phyloP scores from a whole-genome alignment of 768 basidiomycete genomes.

The Hortiboletus flavorubellus region DNA sequence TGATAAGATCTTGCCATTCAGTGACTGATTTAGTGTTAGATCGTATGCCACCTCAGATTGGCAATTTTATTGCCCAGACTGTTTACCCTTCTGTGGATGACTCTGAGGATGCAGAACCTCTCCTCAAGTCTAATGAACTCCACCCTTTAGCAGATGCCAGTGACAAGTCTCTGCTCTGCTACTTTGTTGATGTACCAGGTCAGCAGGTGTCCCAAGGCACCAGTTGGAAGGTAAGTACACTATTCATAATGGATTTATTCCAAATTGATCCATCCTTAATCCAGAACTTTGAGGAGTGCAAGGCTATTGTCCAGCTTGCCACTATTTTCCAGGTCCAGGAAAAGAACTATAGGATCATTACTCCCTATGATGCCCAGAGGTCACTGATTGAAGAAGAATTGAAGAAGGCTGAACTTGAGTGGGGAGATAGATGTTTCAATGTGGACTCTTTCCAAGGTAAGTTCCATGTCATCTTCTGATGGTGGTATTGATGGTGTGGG shows the following conservation, averaged over 20 bases:
- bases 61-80: conserved; percentile 62
- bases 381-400: conserved; percentile 54
- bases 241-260: background rate
- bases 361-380: conserved; percentile 78
- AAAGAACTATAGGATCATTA: conserved; percentile 63
- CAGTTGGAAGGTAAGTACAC: conserved; percentile 38
- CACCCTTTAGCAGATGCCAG: conserved; percentile 45
- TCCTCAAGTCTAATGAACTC: conserved; percentile 48
- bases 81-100: conserved; percentile 52
- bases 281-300: conserved; percentile 61
- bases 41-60: conserved; percentile 82
- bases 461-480: conserved; percentile 8
- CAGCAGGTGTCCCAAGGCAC: conserved; percentile 34
- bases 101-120: conserved; percentile 17
- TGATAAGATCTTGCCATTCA: background rate
- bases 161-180: conserved; percentile 43
- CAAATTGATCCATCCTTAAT: background rate
- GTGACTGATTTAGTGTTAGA: conserved; percentile 41
- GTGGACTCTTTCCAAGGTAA: conserved; percentile 80
- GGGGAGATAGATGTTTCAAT: conserved; percentile 72
- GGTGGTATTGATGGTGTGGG: background rate
- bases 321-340: conserved; percentile 47
- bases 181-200: conserved; percentile 58
- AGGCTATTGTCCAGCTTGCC: conserved; percentile 56
- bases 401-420: conserved; percentile 46